Percentiles rank a stretch among this genome's conserved stretches.
These are phyloP conservation scores for Alternaria sp. DNA, from an alignment of 2,329 filamentous ascomycete species.

Conservation along the genomic window DNA sequence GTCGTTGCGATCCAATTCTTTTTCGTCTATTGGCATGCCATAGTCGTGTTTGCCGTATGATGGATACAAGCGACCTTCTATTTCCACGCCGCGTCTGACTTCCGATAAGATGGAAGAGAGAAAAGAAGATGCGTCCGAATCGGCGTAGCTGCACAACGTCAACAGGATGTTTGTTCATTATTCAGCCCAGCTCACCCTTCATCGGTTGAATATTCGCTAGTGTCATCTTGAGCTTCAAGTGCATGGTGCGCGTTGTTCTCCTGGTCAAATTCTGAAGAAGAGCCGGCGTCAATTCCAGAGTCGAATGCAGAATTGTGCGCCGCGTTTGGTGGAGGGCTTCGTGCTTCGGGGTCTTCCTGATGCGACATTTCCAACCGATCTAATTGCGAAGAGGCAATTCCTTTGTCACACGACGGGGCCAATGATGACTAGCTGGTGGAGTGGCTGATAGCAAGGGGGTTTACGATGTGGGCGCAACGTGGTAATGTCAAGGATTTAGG, in stretches of 20 bases:
- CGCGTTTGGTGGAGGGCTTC: background rate
- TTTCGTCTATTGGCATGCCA: constrained; percentile 40
- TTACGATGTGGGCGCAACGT: background rate
- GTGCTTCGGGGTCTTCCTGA: background rate
- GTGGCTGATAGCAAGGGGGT: background rate
- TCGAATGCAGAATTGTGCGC: constrained; percentile 11
- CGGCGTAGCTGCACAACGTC: constrained; percentile 24
- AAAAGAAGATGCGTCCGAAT: constrained; percentile 33
- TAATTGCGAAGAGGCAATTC: constrained; percentile 1
- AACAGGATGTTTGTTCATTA: constrained; percentile 1
- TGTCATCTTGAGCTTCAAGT: constrained; percentile 27
- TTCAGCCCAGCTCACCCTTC: constrained; percentile 26
- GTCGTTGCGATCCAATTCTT: constrained; percentile 35
- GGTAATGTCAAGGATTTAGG: constrained; percentile 1
- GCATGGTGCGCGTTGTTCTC: constrained; percentile 29
- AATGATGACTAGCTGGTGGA: background rate
- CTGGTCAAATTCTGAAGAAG: constrained; percentile 28
- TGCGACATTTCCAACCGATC: background rate
- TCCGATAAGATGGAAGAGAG: constrained; percentile 34
- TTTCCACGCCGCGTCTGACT: constrained; percentile 31
- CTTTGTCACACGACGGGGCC: background rate
- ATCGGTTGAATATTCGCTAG: constrained; percentile 29
- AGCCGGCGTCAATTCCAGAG: constrained; percentile 28
- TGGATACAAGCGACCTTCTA: constrained; percentile 31
- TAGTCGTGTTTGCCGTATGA: constrained; percentile 34